These are phyloP conservation scores for Botrytis deweyae DNA, from an alignment of 2,329 filamentous ascomycete genomes.

Conservation along the genomic window DNA sequence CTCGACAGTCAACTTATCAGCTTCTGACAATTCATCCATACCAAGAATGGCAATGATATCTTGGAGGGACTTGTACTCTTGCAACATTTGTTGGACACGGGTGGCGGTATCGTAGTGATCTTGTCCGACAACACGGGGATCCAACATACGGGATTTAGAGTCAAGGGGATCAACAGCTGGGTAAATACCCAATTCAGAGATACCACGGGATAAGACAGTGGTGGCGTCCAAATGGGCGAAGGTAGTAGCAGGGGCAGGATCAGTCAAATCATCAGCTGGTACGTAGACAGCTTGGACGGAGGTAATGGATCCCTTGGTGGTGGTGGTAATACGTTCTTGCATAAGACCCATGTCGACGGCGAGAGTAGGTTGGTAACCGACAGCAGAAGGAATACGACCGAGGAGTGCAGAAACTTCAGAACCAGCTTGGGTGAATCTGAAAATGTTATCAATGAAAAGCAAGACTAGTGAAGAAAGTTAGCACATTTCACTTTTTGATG, in stretches of 20 bases:
- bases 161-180: constrained; percentile 99
- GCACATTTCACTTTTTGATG: constrained; percentile 16
- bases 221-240: constrained; percentile 99
- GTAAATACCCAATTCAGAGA: constrained; percentile 99
- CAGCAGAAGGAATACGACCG: constrained; percentile 99
- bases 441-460: constrained; percentile 99
- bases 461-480: constrained; percentile 61
- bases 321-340: constrained; percentile 99
- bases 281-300: constrained; percentile 99
- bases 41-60: constrained; percentile 99
- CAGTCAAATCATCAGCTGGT: constrained; percentile 99
- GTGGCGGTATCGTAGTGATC: constrained; percentile 96
- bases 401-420: constrained; percentile 99
- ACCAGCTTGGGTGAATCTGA: constrained; percentile 99
- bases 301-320: constrained; percentile 98
- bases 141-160: constrained; percentile 99
- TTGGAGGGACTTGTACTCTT: constrained; percentile 99
- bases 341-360: constrained; percentile 98
- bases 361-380: constrained; percentile 99
- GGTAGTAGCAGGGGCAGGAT: constrained; percentile 98
- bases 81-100: constrained; percentile 97
- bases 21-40: constrained; percentile 99
- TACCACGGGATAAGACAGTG: constrained; percentile 99
- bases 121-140: constrained; percentile 96
- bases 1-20: constrained; percentile 99